Evolutionary conservation across 2,329 filamentous ascomycete species (phyloP).

Genomic region (Pyrenophora seminiperda): DNA sequence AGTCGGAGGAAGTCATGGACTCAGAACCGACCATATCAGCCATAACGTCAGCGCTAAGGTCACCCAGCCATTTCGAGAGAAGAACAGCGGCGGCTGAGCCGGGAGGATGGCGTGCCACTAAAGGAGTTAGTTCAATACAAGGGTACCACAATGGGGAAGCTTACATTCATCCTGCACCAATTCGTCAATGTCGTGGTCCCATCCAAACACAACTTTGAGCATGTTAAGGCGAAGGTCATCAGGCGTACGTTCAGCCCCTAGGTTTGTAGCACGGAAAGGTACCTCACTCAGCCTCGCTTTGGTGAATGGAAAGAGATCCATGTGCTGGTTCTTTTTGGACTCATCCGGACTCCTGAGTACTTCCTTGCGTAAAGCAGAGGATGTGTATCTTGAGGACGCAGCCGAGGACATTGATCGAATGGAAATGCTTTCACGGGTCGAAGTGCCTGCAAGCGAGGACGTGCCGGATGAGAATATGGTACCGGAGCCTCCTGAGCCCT

Average conservation of each 20-base stretch:
- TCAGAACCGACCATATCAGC: constrained; percentile 74
- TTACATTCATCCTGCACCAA: constrained; percentile 80
- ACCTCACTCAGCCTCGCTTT: constrained; percentile 81
- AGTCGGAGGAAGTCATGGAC: constrained; percentile 91
- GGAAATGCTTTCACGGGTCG: constrained; percentile 61
- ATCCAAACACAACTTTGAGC: constrained; percentile 92
- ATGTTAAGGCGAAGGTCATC: constrained; percentile 88
- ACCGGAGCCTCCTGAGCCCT: constrained; percentile 52
- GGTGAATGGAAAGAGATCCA: constrained; percentile 86
- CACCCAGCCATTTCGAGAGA: constrained; percentile 89
- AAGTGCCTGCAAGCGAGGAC: constrained; percentile 52
- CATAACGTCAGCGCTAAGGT: constrained; percentile 81
- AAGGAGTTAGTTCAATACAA: constrained; percentile 18
- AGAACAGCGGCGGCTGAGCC: constrained; percentile 81
- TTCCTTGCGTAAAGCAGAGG: constrained; percentile 80
- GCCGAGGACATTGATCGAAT: constrained; percentile 58
- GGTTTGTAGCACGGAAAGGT: constrained; percentile 73
- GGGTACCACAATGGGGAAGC: constrained; percentile 25
- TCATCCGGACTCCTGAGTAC: constrained; percentile 79
- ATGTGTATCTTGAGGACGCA: constrained; percentile 50
- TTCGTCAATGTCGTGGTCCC: constrained; percentile 82
- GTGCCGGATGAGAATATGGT: constrained; percentile 73
- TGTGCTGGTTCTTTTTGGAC: constrained; percentile 57
- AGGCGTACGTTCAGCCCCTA: constrained; percentile 53
- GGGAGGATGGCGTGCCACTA: constrained; percentile 69